These are phyloP conservation scores for Termitomyces sp. DNA, from an alignment of 768 basidiomycete species.

Conservation along the genomic window DNA sequence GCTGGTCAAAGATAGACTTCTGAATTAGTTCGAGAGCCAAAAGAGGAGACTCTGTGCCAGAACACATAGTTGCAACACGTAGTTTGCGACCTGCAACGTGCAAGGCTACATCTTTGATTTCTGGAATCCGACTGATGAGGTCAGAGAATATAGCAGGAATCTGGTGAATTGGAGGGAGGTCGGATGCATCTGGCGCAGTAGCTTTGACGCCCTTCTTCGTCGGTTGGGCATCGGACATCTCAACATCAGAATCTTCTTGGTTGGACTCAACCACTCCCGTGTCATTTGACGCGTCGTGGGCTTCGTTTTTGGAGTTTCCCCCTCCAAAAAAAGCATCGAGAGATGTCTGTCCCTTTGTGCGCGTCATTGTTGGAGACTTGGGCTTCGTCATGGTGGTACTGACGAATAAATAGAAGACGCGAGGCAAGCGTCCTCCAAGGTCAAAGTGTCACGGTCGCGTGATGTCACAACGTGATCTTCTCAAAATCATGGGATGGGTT, in stretches of 20 bases:
- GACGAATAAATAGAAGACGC: conserved; percentile 10
- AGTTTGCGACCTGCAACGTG: conserved; percentile 74
- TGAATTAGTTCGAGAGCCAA: conserved; percentile 85
- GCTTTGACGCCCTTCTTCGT: conserved; percentile 32
- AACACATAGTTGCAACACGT: conserved; percentile 96
- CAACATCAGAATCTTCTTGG: conserved; percentile 26
- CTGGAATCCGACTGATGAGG: conserved; percentile 58
- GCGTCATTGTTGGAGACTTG: conserved; percentile 30
- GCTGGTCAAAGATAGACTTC: conserved; percentile 65
- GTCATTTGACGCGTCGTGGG: conserved; percentile 26
- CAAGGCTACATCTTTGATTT: conserved; percentile 61
- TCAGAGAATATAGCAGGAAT: conserved; percentile 72
- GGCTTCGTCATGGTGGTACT: conserved; percentile 42
- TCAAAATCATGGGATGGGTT: neutral
- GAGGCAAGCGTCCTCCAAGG: neutral
- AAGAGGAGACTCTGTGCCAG: conserved; percentile 92
- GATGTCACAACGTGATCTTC: conserved; percentile 13
- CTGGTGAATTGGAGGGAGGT: conserved; percentile 72
- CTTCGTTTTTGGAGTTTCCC: conserved; percentile 27
- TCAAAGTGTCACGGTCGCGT: conserved; percentile 17
- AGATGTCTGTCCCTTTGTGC: conserved; percentile 43
- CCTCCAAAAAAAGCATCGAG: conserved; percentile 52
- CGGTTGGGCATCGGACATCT: conserved; percentile 25
- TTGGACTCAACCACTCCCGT: conserved; percentile 21
- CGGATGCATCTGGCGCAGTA: conserved; percentile 51